These are phyloP conservation scores for Scleroderma bovista DNA, from an alignment of 768 basidiomycete genomes.

Conservation along the genomic window DNA sequence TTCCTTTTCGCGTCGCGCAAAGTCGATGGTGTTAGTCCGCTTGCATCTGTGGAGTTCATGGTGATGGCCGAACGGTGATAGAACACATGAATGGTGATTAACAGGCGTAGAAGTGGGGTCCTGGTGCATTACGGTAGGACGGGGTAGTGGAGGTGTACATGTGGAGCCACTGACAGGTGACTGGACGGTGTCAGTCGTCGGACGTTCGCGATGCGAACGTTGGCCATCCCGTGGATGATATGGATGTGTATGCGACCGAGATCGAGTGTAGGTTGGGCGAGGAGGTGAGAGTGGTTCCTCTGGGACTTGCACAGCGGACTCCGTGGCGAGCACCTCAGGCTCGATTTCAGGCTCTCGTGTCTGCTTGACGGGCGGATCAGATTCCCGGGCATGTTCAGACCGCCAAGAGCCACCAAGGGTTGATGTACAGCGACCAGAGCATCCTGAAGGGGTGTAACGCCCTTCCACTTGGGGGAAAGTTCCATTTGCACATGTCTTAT, in stretches of 20 bases:
- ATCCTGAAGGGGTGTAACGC: not conserved
- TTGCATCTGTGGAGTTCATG: conserved; percentile 21
- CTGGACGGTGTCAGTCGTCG: not conserved
- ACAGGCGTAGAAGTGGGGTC: not conserved
- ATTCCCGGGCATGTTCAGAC: too few species aligned
- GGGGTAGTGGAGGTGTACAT: not conserved
- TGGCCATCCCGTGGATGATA: not conserved
- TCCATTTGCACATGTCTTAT: conserved; percentile 15
- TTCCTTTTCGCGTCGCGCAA: conserved; percentile 77
- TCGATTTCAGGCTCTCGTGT: conserved; percentile 23
- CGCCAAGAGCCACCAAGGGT: not conserved
- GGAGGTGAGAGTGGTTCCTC: not conserved
- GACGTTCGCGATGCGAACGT: not conserved
- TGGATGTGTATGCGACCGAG: not conserved
- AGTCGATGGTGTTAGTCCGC: conserved; percentile 63
- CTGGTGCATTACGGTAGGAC: not conserved
- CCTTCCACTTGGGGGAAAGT: not conserved
- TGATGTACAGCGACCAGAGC: not conserved
- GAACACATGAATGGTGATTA: not conserved
- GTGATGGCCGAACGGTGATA: not conserved
- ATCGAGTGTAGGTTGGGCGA: not conserved
- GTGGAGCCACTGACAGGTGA: not conserved
- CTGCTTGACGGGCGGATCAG: too few species aligned
- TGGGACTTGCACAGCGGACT: not conserved
- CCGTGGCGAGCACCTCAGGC: conserved; percentile 7